Base-by-base conservation (phyloP, 1,139 yeast genomes). In the Geotrichum citri-aurantii region DNA sequence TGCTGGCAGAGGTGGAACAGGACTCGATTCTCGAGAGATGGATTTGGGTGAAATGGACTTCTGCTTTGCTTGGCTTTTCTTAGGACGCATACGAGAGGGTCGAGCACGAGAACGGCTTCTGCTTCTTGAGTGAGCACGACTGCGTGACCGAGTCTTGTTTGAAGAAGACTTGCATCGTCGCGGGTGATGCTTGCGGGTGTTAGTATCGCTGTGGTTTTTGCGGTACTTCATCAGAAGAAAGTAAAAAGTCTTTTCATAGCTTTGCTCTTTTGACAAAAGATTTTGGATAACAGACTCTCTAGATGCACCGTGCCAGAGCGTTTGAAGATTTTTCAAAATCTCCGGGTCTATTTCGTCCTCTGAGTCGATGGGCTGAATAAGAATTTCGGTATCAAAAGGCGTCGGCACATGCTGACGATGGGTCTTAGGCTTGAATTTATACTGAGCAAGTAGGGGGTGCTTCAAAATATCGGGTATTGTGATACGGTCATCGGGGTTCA, bases 231-330 rank as follows among this genome's bases (percentile, higher is more conserved):
- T 77, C 62, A 93, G 76, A 59, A 93, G 75, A 62, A 90, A 86
- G 73, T 93, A 93, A 67, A 93, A 93, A 59, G 93, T 84, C 76
- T 93, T 93, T 68, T 93, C 98, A 0, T 95, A 83, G 64, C 86
- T 87, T 58, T 84, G 80, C 29, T 77, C 81, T 0, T 82, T 77
- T 1, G 85, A 77, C 53, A 86, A 66, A 50, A 93, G 77, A 61
- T 84, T 80, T 6, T 81, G 73, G 42, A 87, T 75, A 42, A 93
- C 82, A 14, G 80, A 74, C 21, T 82, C 79, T 60, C 82, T 82
- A 42, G 83, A 79, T 60, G 90, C 88, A 55, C 96, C 96, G 71
- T 92, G 98, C 85, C 97, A 93, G 60, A 93, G 76, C 31, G 92
- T 91, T 58, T 90, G 88, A 65, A 93, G 78, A 68, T 90, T 92